These are phyloP conservation scores for Globisporangium canariense DNA, from an alignment of 352 stramenopile genomes.

Conservation along the genomic window DNA sequence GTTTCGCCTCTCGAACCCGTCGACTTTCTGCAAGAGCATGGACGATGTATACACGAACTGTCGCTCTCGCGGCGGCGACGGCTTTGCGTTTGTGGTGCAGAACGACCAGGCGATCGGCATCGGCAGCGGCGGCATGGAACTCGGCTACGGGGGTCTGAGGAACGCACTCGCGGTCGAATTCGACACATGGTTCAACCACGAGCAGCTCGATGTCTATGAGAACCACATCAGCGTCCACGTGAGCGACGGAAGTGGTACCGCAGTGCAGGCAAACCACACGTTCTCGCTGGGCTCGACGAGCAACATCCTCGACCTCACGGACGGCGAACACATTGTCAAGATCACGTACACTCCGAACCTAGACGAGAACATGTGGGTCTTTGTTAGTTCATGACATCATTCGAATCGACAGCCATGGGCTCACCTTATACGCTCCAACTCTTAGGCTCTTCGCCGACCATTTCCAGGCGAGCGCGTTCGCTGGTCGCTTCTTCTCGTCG, in stretches of 20 bases:
- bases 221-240: constrained; percentile 92
- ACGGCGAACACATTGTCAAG: constrained; percentile 56
- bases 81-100: constrained; percentile 85
- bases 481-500: constrained; percentile 62
- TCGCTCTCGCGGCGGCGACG: constrained; percentile 65
- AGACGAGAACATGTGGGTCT: constrained; percentile 53
- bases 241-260: constrained; percentile 22
- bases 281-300: constrained; percentile 67
- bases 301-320: constrained; percentile 76
- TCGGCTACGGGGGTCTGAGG: constrained; percentile 87
- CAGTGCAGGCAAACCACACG: constrained; percentile 71
- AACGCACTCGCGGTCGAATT: constrained; percentile 90
- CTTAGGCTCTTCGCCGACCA: constrained; percentile 51
- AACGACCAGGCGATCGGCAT: constrained; percentile 64
- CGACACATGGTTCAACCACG: constrained; percentile 91
- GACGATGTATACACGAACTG: constrained; percentile 87
- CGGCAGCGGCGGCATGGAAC: constrained; percentile 57
- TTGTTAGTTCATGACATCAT: background rate
- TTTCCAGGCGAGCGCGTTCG: constrained; percentile 52
- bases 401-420: too few species aligned
- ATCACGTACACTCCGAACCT: constrained; percentile 79
- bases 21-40: constrained; percentile 81
- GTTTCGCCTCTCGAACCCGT: constrained; percentile 85
- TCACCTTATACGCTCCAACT: background rate
- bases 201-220: constrained; percentile 86